Base-by-base conservation (phyloP, 2,329 filamentous ascomycete species). In the Pyrenophora teres region DNA sequence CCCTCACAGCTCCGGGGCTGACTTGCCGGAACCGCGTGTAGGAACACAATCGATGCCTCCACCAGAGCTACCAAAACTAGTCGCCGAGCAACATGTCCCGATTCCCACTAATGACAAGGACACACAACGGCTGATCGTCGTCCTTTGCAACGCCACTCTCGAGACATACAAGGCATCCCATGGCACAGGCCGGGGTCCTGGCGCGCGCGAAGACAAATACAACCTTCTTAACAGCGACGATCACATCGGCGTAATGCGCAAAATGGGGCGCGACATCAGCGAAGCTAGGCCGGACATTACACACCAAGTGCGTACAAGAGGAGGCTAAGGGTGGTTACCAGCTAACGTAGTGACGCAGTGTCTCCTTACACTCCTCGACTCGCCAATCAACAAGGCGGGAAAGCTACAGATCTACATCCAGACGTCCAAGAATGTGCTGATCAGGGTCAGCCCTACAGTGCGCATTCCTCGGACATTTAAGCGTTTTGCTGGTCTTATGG, bases 241-340 rank as follows among this genome's bases (percentile, higher is more conserved):
- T 77, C 94, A 99, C 74, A 99, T 99, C 64, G 94, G 94, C 57
- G 89, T 97, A 61, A 96, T 99, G 92, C 88, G 94, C 70, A 99
- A 97, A 81, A 97, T 97, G 93, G 96, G 96, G 74, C 85, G 94
- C 65, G 94, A 99, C 74, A 97, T 99, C 62, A 97, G 92, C 74
- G 94, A 99, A 77, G 94, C 94, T 54, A 87, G 94, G 64, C 94
- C 94, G 38, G 94, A 99, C 76, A 99, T 99, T 69, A 96, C 94
- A 39, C 94, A 99, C 75, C 94, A 97, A 90, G 93, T 97, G 80
- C 70, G 84, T 75, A 39, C 50, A 54, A 31, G 38, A 57, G 41
- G 48, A 36, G 46, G 44, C 38, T 43, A 27, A 27, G 19, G 25
- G 19, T 56, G 35, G 46, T 47, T 49, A 32, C 47, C 44, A 51